Base-by-base conservation (phyloP, 2,329 filamentous ascomycete species). In the Trichoderma hamatum region DNA sequence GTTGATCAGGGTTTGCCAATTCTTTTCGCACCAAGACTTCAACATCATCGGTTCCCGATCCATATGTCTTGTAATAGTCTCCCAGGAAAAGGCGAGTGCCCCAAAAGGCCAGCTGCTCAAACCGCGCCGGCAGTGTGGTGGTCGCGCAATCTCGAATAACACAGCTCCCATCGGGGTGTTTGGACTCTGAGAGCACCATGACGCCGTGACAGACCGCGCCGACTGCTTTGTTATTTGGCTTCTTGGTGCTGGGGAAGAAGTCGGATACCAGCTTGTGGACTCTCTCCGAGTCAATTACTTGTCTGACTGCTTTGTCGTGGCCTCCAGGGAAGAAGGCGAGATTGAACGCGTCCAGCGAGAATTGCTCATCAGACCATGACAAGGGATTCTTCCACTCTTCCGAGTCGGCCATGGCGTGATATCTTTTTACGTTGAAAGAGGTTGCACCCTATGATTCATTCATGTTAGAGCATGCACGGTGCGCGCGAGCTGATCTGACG, bases 21-120 rank as follows among this genome's bases (percentile, higher is more conserved):
- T 72, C 77, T 70, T 82, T 84, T 26, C 77, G 81, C 54, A 85
- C 78, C 82, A 84, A 64, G 24, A 9, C 76, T 71, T 86, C 82
- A 3, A 85, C 83, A 69, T 83, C 79, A 39, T 84, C 82, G 69
- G 82, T 84, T 0, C 83, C 81, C 3, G 81, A 81, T 1, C 85
- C 85, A 67, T 85, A 86, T 2, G 84, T 86, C 80, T 87, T 87
- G 74, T 86, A 86, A 71, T 86, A 86, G 67, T 86, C 85, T 3
- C 84, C 85, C 14, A 86, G 73, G 52, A 85, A 82, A 2, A 77
- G 75, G 46, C 83, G 77, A 3, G 85, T 86, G 3, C 80, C 78
- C 80, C 83, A 84, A 69, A 82, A 87, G 1, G 82, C 82, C 21
- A 78, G 64, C 70, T 84, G 81, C 74, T 87, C 85, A 73, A 86